Evolutionary conservation across 2,329 filamentous ascomycete genomes (phyloP), one percentile per base, ranked within the genome.

Genomic region (Penicillium brevicompactum): DNA sequence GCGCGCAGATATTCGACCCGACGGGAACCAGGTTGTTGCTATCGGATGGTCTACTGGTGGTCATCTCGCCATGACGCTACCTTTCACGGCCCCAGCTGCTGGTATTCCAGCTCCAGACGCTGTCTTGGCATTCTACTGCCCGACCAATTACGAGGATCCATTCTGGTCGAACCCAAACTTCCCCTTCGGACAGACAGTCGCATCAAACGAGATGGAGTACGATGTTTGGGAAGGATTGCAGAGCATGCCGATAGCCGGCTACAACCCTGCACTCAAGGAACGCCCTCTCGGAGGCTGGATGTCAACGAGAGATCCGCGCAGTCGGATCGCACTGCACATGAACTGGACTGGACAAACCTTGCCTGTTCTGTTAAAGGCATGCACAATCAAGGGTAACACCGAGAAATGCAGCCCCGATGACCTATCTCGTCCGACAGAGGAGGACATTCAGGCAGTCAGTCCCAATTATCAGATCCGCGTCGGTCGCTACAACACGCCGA

Each of bases 11-110:
- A 48, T 52, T 3, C 16, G 32, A 34, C 45, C 45, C 10, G 52
- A 63, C 46, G 56, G 63, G 0, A 56, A 69, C 1, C 67, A 61
- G 8, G 67, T 80, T 1, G 73, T 76, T 0, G 71, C 63, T 2
- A 61, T 81, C 0, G 79, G 79, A 0, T 82, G 78, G 79, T 81
- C 79, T 0, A 70, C 73, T 0, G 80, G 79, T 1, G 80, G 78
- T 0, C 66, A 70, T 2, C 65, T 82, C 0, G 79, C 79, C 1
- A 71, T 81, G 70, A 67, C 74, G 0, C 55, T 77, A 0, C 74
- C 56, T 0, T 81, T 67, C 64, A 80, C 74, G 0, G 56, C 70
- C 0, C 44, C 50, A 1, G 16, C 54, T 10, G 34, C 49, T 1
- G 71, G 70, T 0, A 30, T 80, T 0, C 44, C 14, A 11, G 65